Base-by-base conservation (phyloP, 192 early-diverging fungal genomes). In the Lobosporangium transversale region DNA sequence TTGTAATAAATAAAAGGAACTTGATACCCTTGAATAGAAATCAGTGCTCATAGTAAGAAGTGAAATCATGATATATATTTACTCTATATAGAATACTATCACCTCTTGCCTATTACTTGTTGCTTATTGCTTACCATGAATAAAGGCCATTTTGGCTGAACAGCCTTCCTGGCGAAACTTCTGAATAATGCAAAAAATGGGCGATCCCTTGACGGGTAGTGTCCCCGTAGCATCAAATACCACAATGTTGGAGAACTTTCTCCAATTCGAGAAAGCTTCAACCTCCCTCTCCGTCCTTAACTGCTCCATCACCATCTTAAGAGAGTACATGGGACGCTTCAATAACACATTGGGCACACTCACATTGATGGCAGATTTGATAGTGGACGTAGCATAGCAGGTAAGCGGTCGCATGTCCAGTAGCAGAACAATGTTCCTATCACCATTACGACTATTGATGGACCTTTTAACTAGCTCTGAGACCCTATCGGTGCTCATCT, bases 281-380 rank as follows among this genome's bases (percentile, higher is more conserved):
- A 79, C 75, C 32, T 88, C 84, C 4, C 50, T 64, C 15, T 90
- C 86, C 8, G 81, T 68, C 0, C 83, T 84, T 42, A 91, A 67
- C 26, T 86, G 83, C 54, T 80, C 80, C 47, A 82, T 79, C 53
- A 94, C 71, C 68, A 89, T 88, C 42, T 87, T 85, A 14, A 90
- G 70, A 5, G 88, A 84, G 61, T 91, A 92, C 23, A 87, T 86
- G 30, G 81, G 71, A 50, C 93, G 68, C 61, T 88, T 89, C 42
- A 94, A 79, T 23, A 95, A 81, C 17, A 91, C 94, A 10, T 84
- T 89, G 30, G 94, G 90, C 9, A 90, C 83, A 49, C 81, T 86
- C 47, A 95, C 81, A 61, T 84, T 89, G 33, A 94, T 79, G 9
- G 91, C 85, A 5, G 70, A 57, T 29, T 64, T 62, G 21, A 95